Evolutionary conservation across 2,329 filamentous ascomycete species (phyloP), one percentile per base, ranked within the genome.

Genomic region (Zymoseptoria brevis): DNA sequence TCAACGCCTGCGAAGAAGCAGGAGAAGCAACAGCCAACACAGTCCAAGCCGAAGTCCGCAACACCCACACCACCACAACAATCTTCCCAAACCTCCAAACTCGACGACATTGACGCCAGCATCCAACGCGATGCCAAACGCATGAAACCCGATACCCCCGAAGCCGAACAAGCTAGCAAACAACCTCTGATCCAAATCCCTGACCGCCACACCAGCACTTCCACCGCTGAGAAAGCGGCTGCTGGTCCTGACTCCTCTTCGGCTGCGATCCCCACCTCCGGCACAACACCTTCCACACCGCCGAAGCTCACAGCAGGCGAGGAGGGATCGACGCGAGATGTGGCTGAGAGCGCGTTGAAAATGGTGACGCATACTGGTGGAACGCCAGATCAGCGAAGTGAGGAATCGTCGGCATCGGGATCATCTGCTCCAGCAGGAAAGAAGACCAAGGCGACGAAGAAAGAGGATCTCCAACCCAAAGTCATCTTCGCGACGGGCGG

Each of bases 401-500:
- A 45, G 4, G 35, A 9, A 6, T n/a, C 16, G 16, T 45, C 35
- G 16, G 3, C 35, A 2, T 45, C 35, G 21, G 21, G 21, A 1
- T 45, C 35, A 16, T 45, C 53, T 8, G 19, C 19, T 24, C 49
- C 55, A 41, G 5, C 56, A 49, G 5, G 51, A 24, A 7, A 57
- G 58, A 19, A 35, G n/a, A 50, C 35, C 48, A 56, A 56, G 11
- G 22, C 35, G 16, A 19, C 56, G 6, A 53, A 22, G 13, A 58
- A 45, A 13, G 48, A 58, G 19, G 49, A 50, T 24, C 41, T 51
- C 2, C 45, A 54, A 45, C 22, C 51, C 19, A 96, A 96, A 76
- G 86, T 91, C 56, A 88, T 99, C 61, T 97, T 97, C 71, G 93
- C 93, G 0, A 94, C 90, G 0, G 94, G 94, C 0, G 94, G 94